These are phyloP conservation scores for Glycine latifolia DNA, from an alignment of 306 rosid species.

Conservation along the genomic window DNA sequence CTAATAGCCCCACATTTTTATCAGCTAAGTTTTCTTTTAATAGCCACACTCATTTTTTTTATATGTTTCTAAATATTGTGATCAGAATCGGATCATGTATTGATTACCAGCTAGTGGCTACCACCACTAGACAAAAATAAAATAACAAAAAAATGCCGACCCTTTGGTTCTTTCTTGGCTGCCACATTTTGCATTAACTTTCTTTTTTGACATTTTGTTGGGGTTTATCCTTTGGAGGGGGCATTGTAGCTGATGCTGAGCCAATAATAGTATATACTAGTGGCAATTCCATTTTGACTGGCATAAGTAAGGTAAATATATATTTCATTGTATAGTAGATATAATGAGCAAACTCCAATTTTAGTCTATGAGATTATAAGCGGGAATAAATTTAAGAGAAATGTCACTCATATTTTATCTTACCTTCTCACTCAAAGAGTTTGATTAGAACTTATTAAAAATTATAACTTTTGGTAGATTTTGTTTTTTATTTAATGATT, in stretches of 20 bases:
- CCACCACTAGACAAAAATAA: constrained; percentile 37
- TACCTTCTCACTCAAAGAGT: no score
- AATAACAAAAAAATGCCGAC: constrained; percentile 3
- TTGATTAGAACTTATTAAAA: no score
- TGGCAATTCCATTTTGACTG: not conserved
- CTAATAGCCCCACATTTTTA: constrained; percentile 44
- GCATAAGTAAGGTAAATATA: not conserved
- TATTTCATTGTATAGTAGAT: not conserved
- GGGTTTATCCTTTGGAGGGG: constrained; percentile 7
- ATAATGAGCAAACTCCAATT: not conserved
- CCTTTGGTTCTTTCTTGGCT: not conserved
- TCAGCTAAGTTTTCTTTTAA: constrained; percentile 34
- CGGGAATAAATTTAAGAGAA: not conserved
- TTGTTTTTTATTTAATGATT: no score
- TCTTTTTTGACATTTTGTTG: not conserved
- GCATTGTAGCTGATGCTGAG: not conserved
- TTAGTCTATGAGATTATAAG: not conserved
- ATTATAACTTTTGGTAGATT: no score
- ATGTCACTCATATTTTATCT: no score
- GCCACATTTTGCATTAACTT: not conserved
- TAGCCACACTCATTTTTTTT: constrained; percentile 17
- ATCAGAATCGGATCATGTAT: constrained; percentile 34
- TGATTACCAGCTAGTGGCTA: constrained; percentile 34
- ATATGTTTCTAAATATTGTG: constrained; percentile 9
- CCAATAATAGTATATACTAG: not conserved